These are phyloP conservation scores for Microbotryomycetes sp. DNA, from an alignment of 1,284 basidiomycete genomes.

Conservation along the genomic window DNA sequence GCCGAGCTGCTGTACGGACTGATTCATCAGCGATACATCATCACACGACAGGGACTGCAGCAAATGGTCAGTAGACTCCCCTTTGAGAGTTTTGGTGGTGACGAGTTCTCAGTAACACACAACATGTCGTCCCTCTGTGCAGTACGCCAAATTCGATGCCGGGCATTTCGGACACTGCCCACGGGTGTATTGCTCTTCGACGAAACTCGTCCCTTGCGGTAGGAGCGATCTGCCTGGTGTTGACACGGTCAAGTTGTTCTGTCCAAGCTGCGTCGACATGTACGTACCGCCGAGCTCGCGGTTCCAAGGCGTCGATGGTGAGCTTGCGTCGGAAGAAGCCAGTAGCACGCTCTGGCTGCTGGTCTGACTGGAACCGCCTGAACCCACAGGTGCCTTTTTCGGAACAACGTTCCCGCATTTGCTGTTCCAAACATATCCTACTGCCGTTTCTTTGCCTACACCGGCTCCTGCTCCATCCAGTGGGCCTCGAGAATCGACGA, in stretches of 20 bases:
- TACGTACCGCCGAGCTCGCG: slow-evolving; percentile 92
- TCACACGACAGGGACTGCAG: slow-evolving; percentile 86
- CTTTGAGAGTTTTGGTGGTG: neutral
- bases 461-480: slow-evolving; percentile 11
- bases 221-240: slow-evolving; percentile 93
- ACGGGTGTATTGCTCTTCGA: slow-evolving; percentile 84
- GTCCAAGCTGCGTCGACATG: slow-evolving; percentile 96
- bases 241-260: slow-evolving; percentile 97
- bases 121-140: slow-evolving; percentile 8
- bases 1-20: slow-evolving; percentile 96
- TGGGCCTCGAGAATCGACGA: slow-evolving; percentile 26
- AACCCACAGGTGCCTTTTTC: slow-evolving; percentile 81
- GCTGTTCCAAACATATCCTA: slow-evolving; percentile 85
- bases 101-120: neutral
- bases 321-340: slow-evolving; percentile 38
- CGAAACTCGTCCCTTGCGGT: slow-evolving; percentile 89
- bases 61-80: slow-evolving; percentile 67
- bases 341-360: neutral
- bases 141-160: slow-evolving; percentile 94
- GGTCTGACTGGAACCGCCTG: slow-evolving; percentile 5
- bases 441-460: slow-evolving; percentile 11
- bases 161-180: slow-evolving; percentile 93
- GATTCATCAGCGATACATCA: slow-evolving; percentile 94
- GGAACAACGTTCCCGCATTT: slow-evolving; percentile 97
- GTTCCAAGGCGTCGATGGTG: slow-evolving; percentile 93